Evolutionary conservation across 208 protist genomes (phyloP).

Genomic region (Polymyxa betae): DNA sequence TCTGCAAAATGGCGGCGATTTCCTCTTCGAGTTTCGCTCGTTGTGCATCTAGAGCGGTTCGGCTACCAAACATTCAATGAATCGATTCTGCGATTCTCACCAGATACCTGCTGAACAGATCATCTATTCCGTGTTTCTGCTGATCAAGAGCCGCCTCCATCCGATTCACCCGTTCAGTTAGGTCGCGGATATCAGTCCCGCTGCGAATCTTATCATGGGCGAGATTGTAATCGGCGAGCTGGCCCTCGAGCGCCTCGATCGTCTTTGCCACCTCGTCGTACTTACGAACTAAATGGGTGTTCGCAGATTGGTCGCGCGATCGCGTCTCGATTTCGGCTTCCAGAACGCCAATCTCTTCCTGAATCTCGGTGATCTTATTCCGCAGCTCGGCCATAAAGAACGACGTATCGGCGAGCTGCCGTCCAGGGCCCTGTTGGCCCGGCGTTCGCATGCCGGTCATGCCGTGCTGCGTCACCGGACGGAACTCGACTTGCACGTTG

Average conservation of each 20-base stretch:
- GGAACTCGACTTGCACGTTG: constrained; percentile 28
- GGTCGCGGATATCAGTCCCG: constrained; percentile 39
- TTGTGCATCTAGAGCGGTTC: background rate
- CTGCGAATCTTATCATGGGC: constrained; percentile 31
- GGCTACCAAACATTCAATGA: background rate
- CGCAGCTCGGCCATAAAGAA: constrained; percentile 21
- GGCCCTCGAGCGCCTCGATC: constrained; percentile 36
- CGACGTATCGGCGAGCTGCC: constrained; percentile 34
- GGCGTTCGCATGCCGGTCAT: constrained; percentile 51
- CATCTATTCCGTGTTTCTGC: constrained; percentile 40
- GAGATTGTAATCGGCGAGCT: constrained; percentile 57
- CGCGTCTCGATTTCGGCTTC: background rate
- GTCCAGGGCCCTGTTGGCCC: background rate
- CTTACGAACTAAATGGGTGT: background rate
- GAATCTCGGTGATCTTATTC: constrained; percentile 51
- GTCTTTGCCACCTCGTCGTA: background rate
- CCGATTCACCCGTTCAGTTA: background rate
- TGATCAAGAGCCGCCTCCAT: background rate
- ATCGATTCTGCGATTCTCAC: background rate
- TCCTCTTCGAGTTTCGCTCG: constrained; percentile 36
- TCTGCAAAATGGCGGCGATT: background rate
- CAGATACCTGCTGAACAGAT: constrained; percentile 3
- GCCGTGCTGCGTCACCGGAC: constrained; percentile 58
- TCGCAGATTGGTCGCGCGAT: background rate
- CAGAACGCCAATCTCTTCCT: background rate